Base-by-base conservation (phyloP, 2,329 filamentous ascomycete species). In the Cytospora leucostoma region DNA sequence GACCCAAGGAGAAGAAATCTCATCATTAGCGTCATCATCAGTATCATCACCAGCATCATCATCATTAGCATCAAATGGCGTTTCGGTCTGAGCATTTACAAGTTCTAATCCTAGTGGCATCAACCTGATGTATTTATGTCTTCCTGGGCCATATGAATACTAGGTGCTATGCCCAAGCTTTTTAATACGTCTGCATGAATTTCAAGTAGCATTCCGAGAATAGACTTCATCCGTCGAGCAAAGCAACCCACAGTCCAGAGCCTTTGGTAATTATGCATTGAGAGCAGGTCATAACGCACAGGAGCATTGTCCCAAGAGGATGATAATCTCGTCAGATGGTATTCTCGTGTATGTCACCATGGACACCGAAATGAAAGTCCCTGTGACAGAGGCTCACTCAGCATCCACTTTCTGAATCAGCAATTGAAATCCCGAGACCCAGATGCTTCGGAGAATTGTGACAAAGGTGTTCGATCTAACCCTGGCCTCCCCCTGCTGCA, bases 1-100 rank as follows among this genome's bases (percentile, higher is more conserved):
- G 27, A 27, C 50, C 21, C 32, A 54, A 49, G 19, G 10, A 10
- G 11, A 33, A 50, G 8, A 21, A n/a, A 15, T 32, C 32, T 7
- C 15, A 21, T 49, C 33, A 21, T 54, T 27, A 52, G 38, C 49
- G 17, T 54, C 27, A 52, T 38, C 49, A 59, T 59, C 57, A 17
- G 35, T 37, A 55, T 51, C 51, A 60, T 44, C 38, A 13, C 21
- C 44, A 47, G 19, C n/a, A 32, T 33, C 27, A 27, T 55, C 38
- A 61, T 49, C 51, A 61, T 61, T 38, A 33, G 44, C 44, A 55
- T 38, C 47, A 51, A 40, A 32, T 51, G 59, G 59, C 59, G 59
- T 61, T 61, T 55, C 27, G 59, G 35, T 34, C 12, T 50, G 59
- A 51, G 59, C 51, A 55, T 55, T 61, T 55, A 53, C 59, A 61